These are phyloP conservation scores for Leptodermis oblonga DNA, from an alignment of 257 asterid genomes.

Conservation along the genomic window DNA sequence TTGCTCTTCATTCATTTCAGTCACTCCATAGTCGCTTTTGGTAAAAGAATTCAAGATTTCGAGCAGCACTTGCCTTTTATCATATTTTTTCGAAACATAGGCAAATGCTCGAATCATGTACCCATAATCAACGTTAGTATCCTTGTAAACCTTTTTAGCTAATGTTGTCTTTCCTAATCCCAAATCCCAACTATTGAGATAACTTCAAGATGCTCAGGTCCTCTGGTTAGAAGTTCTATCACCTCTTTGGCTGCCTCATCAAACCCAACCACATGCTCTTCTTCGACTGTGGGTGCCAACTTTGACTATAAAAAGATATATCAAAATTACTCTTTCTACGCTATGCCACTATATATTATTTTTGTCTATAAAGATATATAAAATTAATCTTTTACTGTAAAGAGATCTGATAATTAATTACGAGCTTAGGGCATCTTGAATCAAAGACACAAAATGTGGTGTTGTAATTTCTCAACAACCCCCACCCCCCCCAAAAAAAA, in stretches of 20 bases:
- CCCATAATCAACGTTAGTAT: neutral
- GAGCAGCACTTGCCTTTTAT: neutral
- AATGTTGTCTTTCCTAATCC: neutral
- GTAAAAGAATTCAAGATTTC: neutral
- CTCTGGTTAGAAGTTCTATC: neutral
- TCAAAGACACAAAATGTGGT: no score
- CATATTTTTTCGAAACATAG: neutral
- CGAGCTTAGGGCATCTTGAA: no score
- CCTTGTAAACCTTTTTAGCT: neutral
- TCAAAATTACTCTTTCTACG: no score
- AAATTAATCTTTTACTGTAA: no score
- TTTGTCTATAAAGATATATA: no score
- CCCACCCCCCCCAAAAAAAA: no score
- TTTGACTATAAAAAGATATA: no score
- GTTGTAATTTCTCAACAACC: no score
- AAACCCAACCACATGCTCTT: neutral
- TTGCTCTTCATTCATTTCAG: conserved; percentile 18
- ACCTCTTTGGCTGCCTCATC: neutral
- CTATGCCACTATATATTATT: no score
- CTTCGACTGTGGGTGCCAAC: neutral
- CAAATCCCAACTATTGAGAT: neutral
- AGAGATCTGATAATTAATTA: no score
- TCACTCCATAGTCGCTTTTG: neutral
- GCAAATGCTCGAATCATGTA: neutral
- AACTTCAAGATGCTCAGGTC: neutral